Conservation (phyloP, 1,139 yeast genomes). For the Saccharomyces hybrid region DNA sequence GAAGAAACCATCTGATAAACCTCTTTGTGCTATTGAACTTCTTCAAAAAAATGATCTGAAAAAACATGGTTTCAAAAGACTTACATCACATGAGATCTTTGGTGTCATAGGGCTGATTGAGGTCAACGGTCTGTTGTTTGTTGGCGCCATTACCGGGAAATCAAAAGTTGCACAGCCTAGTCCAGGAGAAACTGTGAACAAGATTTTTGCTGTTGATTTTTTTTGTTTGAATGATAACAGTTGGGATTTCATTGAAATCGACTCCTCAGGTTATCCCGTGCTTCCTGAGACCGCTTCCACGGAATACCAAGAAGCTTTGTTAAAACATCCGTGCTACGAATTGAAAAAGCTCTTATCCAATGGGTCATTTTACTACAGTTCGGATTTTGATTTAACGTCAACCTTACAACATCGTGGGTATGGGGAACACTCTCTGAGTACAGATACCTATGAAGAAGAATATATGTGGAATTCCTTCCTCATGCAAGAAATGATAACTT, state of each 20-base stretch:
- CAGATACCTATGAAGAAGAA: constrained; percentile 64
- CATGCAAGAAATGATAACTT: constrained; percentile 74
- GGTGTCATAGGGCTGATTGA: constrained; percentile 86
- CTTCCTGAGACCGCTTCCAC: constrained; percentile 26
- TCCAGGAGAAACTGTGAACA: constrained; percentile 69
- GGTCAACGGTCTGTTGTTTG: constrained; percentile 56
- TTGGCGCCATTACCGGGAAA: constrained; percentile 74
- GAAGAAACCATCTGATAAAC: constrained; percentile 9
- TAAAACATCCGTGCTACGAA: constrained; percentile 80
- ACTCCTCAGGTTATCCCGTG: constrained; percentile 56
- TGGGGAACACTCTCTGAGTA: constrained; percentile 38
- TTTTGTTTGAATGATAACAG: constrained; percentile 60
- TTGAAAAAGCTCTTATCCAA: constrained; percentile 68
- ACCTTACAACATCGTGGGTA: constrained; percentile 71
- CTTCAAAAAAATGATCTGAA: constrained; percentile 22
- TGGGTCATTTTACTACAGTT: constrained; percentile 89
- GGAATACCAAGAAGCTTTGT: constrained; percentile 16
- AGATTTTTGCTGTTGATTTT: constrained; percentile 79
- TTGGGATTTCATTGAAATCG: constrained; percentile 74
- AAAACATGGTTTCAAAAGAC: constrained; percentile 35
- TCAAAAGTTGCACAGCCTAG: constrained; percentile 79
- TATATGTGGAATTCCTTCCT: constrained; percentile 97
- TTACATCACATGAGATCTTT: constrained; percentile 51
- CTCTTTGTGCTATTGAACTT: constrained; percentile 28
- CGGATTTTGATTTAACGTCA: constrained; percentile 86